Evolutionary conservation across 768 basidiomycete genomes (phyloP).

Genomic region (Termitomyces bulborhizus): DNA sequence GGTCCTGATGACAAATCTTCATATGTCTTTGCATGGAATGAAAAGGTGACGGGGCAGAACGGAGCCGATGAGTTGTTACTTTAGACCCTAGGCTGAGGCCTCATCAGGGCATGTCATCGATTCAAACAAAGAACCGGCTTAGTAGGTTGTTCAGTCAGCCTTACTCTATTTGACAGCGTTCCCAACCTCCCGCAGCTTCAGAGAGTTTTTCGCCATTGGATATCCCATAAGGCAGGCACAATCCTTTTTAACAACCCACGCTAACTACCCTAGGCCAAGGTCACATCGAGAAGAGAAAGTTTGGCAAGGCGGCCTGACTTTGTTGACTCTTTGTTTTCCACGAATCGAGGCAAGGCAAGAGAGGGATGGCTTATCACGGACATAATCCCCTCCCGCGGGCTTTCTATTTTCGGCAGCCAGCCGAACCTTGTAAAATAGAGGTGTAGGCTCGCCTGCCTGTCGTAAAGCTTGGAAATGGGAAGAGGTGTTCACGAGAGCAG

Average conservation of each 20-base stretch:
- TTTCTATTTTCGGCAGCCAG: too few species aligned
- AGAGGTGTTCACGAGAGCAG: not conserved
- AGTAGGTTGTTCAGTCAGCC: conserved; percentile 4
- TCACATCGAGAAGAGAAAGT: not conserved
- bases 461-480: too few species aligned
- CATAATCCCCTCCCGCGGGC: not conserved
- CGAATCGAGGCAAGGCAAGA: too few species aligned
- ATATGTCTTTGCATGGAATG: too few species aligned
- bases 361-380: not conserved
- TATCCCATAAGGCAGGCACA: not conserved
- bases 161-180: not conserved
- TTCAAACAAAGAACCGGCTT: not conserved
- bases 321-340: not conserved
- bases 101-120: too few species aligned
- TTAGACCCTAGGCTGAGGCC: too few species aligned
- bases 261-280: not conserved
- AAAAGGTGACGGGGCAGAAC: too few species aligned
- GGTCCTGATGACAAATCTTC: too few species aligned
- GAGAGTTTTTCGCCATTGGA: conserved; percentile 3
- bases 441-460: too few species aligned
- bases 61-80: too few species aligned
- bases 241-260: not conserved
- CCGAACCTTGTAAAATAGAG: too few species aligned
- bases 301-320: not conserved
- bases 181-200: not conserved